Evolutionary conservation across 2,329 filamentous ascomycete species (phyloP).

Genomic region (Chaetoscypha palmicola): DNA sequence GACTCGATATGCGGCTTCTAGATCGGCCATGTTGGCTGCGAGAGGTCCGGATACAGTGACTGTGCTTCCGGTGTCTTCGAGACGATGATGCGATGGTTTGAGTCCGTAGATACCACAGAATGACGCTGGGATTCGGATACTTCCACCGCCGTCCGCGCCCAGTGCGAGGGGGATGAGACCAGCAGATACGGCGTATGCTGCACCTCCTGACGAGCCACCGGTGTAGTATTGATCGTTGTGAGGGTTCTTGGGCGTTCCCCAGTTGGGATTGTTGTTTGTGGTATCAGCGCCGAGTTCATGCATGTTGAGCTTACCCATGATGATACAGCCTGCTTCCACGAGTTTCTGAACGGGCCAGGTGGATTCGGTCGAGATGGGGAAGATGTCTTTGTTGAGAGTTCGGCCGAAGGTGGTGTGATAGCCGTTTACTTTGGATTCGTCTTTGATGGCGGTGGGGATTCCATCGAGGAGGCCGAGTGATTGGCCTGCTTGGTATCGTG

Average conservation of each 20-base stretch:
- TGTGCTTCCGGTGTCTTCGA: constrained; percentile 47
- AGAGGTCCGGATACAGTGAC: constrained; percentile 67
- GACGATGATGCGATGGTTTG: constrained; percentile 69
- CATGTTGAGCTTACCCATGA: constrained; percentile 79
- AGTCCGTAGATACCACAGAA: constrained; percentile 58
- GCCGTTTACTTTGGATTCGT: constrained; percentile 69
- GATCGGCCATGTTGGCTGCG: constrained; percentile 66
- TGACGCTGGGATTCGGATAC: constrained; percentile 39
- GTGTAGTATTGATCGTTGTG: constrained; percentile 67
- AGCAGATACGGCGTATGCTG: constrained; percentile 71
- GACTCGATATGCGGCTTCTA: constrained; percentile 74
- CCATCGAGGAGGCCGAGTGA: constrained; percentile 69
- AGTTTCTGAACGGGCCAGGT: constrained; percentile 62
- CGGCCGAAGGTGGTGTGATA: constrained; percentile 64
- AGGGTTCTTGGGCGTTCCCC: constrained; percentile 73
- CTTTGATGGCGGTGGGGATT: constrained; percentile 77
- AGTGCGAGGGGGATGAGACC: constrained; percentile 59
- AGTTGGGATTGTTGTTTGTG: constrained; percentile 79
- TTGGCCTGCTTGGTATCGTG: constrained; percentile 60
- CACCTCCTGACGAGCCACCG: constrained; percentile 87
- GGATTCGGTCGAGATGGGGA: constrained; percentile 56
- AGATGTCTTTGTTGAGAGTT: constrained; percentile 78
- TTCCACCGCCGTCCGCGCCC: constrained; percentile 80
- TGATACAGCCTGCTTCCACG: constrained; percentile 59
- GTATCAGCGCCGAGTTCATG: constrained; percentile 76